A percentile compares a stretch with the other conserved stretches of the same genome.
Conservation (phyloP, 495 filamentous ascomycete genomes). For the Penicillium arizonense region DNA sequence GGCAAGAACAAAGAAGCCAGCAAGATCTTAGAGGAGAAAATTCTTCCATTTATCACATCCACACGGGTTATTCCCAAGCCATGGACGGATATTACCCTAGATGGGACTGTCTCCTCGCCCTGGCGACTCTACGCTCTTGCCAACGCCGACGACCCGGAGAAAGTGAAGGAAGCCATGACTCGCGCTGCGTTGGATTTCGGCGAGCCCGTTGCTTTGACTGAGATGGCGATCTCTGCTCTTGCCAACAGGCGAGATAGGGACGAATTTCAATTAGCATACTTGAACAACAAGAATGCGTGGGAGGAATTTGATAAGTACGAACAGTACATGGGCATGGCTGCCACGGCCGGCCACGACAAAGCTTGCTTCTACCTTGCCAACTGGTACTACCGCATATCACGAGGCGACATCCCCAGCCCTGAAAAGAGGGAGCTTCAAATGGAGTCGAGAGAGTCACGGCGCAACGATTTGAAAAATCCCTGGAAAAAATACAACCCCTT, state of each 20-base stretch:
- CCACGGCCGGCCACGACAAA: slow-evolving; percentile 17
- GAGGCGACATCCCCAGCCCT: slow-evolving; percentile 22
- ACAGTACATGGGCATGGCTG: slow-evolving; percentile 35
- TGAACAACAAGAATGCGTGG: too few relatives aligned
- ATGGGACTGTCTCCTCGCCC: slow-evolving; percentile 14
- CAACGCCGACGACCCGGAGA: slow-evolving; percentile 7
- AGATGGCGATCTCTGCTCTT: slow-evolving; percentile 18
- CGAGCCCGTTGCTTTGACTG: slow-evolving; percentile 28
- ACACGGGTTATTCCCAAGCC: not conserved
- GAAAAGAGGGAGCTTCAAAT: slow-evolving; percentile 11
- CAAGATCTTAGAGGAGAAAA: slow-evolving; percentile 21
- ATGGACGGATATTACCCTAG: slow-evolving; percentile 13
- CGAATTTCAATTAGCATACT: not conserved
- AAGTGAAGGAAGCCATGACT: slow-evolving; percentile 11
- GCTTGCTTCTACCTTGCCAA: slow-evolving; percentile 38
- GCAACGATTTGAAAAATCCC: not conserved
- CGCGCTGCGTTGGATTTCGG: slow-evolving; percentile 31
- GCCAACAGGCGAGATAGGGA: slow-evolving; percentile 9
- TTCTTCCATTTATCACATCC: slow-evolving; percentile 22
- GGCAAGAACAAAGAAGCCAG: slow-evolving; percentile 21
- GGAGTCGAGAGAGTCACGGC: not conserved
- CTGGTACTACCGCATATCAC: slow-evolving; percentile 36
- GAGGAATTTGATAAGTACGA: slow-evolving; percentile 31
- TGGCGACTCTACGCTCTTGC: slow-evolving; percentile 27
- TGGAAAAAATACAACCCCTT: too few relatives aligned